Base-by-base conservation (phyloP, 1,139 yeast genomes). In the Candida albicans region DNA sequence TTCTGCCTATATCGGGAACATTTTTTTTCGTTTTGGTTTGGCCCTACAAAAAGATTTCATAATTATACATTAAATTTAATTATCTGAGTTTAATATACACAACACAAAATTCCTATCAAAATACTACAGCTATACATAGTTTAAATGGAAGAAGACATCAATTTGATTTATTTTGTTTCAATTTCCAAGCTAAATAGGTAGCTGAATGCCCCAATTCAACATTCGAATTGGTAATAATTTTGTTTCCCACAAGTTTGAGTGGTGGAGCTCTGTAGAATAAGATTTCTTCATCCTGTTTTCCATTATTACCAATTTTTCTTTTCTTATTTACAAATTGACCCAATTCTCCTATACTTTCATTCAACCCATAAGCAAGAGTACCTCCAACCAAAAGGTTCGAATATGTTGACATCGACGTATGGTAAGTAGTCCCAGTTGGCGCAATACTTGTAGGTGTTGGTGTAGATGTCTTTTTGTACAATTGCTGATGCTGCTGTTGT, bases 241-340 rank as follows among this genome's bases (percentile, higher is more conserved):
- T 70, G 54, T 76, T 79, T 2, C 77, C 65, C 13, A 83, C 65
- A 42, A 75, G 68, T 8, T 48, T 31, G 6, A 84, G 68, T 10
- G 96, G 95, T 7, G 96, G 90, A 2, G 93, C 81, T 49, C 88
- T 76, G 63, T 84, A 88, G 91, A 96, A 90, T 15, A 87, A 65
- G 33, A 85, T 68, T 44, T 84, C 86, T 22, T 46, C 41, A 27
- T 42, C 52, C 6, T 45, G 50, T 37, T 56, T 47, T 10, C 50
- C 59, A 31, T 52, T 45, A 40, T 50, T 46, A 39, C 57, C 62
- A 14, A 54, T 37, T 44, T 59, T 56, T 45, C 59, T 58, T 50
- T 62, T 67, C 43, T 50, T 50, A 47, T 56, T 63, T 12, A 57
- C 54, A 26, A 46, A 47, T 9, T 57, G 61, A 42, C 59, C 59